phyloP scores from a whole-genome alignment of 31 red algal species.

The Endocladia muricata region DNA sequence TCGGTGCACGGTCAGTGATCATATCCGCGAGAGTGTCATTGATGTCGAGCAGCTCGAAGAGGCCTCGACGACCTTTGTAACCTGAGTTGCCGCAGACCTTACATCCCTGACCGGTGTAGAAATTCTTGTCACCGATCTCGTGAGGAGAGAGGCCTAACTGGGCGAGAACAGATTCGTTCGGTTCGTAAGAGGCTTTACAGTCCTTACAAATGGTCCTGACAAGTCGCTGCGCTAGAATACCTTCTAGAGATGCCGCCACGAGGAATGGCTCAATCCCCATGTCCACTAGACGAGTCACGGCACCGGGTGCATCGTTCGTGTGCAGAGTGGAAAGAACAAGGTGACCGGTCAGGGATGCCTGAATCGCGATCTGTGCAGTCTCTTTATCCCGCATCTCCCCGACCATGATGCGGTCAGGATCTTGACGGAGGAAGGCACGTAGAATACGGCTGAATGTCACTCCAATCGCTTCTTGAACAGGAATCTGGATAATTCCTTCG shows the following conservation, averaged over 20 bases:
- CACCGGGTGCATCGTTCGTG: slow-evolving; percentile 19
- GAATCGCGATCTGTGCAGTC: slow-evolving; percentile 14
- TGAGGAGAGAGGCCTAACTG: slow-evolving; percentile 12
- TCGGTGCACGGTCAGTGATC: background rate
- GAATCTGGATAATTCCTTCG: slow-evolving; percentile 14
- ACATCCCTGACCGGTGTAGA: slow-evolving; percentile 4
- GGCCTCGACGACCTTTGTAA: slow-evolving; percentile 11
- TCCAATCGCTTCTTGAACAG: slow-evolving; percentile 9
- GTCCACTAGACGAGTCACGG: slow-evolving; percentile 19
- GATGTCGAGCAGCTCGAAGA: slow-evolving; percentile 15
- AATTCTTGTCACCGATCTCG: background rate
- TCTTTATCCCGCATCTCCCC: slow-evolving; percentile 47
- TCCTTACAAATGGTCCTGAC: background rate
- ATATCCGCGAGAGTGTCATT: background rate
- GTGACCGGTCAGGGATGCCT: slow-evolving; percentile 36
- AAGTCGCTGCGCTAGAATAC: slow-evolving; percentile 9
- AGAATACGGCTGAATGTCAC: slow-evolving; percentile 9
- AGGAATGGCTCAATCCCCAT: slow-evolving; percentile 22
- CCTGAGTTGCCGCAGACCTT: background rate
- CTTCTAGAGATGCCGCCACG: slow-evolving; percentile 7
- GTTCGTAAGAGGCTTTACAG: background rate
- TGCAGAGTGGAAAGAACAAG: slow-evolving; percentile 30
- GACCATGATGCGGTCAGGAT: slow-evolving; percentile 38
- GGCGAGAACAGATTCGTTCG: background rate
- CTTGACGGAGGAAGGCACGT: slow-evolving; percentile 15